Evolutionary conservation across 352 stramenopile genomes (phyloP).

Genomic region (Globisporangium echinulatum): DNA sequence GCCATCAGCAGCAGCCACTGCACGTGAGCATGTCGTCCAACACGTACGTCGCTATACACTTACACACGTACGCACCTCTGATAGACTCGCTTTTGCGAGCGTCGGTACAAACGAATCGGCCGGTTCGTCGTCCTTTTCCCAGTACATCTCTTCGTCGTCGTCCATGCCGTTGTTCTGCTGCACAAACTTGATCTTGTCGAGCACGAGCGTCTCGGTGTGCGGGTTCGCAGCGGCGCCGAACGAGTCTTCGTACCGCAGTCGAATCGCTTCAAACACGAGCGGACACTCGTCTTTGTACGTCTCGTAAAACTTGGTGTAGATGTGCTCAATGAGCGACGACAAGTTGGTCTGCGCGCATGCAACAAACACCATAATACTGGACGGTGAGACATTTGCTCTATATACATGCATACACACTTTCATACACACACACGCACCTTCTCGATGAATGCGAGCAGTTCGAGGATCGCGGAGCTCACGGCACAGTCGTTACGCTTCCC

Average conservation of each 20-base stretch:
- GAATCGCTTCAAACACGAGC: constrained; percentile 69
- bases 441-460: constrained; percentile 70
- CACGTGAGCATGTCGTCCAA: background rate
- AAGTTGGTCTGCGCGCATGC: constrained; percentile 40
- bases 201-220: constrained; percentile 14
- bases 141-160: constrained; percentile 76
- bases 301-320: constrained; percentile 76
- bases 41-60: background rate
- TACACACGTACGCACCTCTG: constrained; percentile 26
- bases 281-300: constrained; percentile 64
- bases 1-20: constrained; percentile 5
- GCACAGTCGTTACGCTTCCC: constrained; percentile 47
- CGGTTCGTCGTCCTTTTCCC: constrained; percentile 60
- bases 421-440: constrained; percentile 29
- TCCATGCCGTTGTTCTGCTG: constrained; percentile 45
- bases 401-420: too few species aligned
- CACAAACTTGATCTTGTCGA: constrained; percentile 48
- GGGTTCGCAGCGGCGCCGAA: constrained; percentile 23
- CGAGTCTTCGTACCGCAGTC: constrained; percentile 43
- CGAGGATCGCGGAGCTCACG: constrained; percentile 66
- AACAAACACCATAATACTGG: background rate
- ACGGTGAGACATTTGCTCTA: background rate
- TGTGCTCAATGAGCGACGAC: constrained; percentile 63
- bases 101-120: constrained; percentile 25
- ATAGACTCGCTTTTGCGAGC: constrained; percentile 32